Conservation (phyloP, 768 basidiomycete genomes). For the Lactifluus piperatus region DNA sequence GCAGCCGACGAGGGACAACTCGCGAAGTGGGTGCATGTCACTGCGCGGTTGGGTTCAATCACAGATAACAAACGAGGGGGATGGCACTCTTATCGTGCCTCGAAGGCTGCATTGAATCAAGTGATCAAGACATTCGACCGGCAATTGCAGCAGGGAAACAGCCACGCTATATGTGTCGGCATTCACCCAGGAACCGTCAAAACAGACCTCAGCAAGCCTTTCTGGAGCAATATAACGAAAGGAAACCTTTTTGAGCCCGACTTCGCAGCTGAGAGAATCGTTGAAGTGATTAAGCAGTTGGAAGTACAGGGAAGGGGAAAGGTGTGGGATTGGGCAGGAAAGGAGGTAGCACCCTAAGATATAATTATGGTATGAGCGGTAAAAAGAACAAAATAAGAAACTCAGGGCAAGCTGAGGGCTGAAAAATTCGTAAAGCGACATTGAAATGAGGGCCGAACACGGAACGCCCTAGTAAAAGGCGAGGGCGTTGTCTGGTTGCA, state of each 20-base stretch:
- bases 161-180: constrained; percentile 43
- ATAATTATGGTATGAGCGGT: background rate
- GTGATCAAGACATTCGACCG: constrained; percentile 52
- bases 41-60: constrained; percentile 51
- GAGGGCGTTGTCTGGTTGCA: constrained; percentile 56
- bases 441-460: constrained; percentile 42
- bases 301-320: constrained; percentile 36
- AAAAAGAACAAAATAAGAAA: constrained; percentile 8
- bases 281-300: constrained; percentile 38
- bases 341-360: constrained; percentile 33
- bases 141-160: constrained; percentile 40
- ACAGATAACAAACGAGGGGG: constrained; percentile 49
- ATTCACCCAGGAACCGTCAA: constrained; percentile 55
- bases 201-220: constrained; percentile 48
- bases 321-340: constrained; percentile 52
- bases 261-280: constrained; percentile 39
- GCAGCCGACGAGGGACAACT: constrained; percentile 18
- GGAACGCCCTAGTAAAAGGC: constrained; percentile 66
- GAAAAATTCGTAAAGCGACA: constrained; percentile 52
- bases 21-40: constrained; percentile 52
- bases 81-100: constrained; percentile 56
- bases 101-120: constrained; percentile 57
- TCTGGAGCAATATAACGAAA: constrained; percentile 36
- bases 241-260: constrained; percentile 41
- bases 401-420: constrained; percentile 39